These are phyloP conservation scores for Leccinum incarnatum DNA, from an alignment of 768 basidiomycete species.

Conservation along the genomic window DNA sequence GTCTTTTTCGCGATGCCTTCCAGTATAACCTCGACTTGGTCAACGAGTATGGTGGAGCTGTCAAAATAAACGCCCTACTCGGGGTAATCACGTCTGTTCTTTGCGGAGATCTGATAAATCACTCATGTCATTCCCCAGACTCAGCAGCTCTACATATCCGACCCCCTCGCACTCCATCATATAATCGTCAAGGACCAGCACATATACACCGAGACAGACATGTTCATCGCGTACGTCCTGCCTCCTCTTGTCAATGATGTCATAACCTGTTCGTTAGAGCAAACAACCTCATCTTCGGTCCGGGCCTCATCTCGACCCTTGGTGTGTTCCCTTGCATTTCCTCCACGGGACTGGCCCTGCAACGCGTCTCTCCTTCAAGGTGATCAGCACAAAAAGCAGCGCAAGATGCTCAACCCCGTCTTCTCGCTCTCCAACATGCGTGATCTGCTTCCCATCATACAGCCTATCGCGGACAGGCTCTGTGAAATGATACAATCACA, in stretches of 20 bases:
- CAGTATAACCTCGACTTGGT: conserved; percentile 31
- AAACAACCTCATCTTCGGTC: conserved; percentile 36
- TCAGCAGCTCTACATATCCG: conserved; percentile 35
- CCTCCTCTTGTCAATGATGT: neutral
- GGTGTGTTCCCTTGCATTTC: conserved; percentile 21
- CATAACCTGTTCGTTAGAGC: conserved; percentile 11
- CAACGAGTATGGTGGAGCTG: conserved; percentile 32
- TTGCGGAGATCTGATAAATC: neutral
- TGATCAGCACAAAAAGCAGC: conserved; percentile 31
- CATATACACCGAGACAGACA: conserved; percentile 37
- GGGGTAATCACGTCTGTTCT: conserved; percentile 23
- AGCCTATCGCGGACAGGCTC: conserved; percentile 33
- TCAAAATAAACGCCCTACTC: conserved; percentile 35
- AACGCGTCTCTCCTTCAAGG: conserved; percentile 9
- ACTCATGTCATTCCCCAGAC: conserved; percentile 11
- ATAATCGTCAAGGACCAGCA: conserved; percentile 37
- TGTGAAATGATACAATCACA: conserved; percentile 17
- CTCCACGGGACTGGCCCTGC: too few species aligned
- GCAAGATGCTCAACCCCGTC: conserved; percentile 35
- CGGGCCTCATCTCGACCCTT: conserved; percentile 37
- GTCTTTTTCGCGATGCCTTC: conserved; percentile 33
- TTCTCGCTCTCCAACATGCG: conserved; percentile 33
- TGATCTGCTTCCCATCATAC: conserved; percentile 28
- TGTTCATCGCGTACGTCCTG: conserved; percentile 31
- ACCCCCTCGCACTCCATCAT: conserved; percentile 38